Conservation (phyloP, 2,329 filamentous ascomycete species). For the Colletotrichum sp. region DNA sequence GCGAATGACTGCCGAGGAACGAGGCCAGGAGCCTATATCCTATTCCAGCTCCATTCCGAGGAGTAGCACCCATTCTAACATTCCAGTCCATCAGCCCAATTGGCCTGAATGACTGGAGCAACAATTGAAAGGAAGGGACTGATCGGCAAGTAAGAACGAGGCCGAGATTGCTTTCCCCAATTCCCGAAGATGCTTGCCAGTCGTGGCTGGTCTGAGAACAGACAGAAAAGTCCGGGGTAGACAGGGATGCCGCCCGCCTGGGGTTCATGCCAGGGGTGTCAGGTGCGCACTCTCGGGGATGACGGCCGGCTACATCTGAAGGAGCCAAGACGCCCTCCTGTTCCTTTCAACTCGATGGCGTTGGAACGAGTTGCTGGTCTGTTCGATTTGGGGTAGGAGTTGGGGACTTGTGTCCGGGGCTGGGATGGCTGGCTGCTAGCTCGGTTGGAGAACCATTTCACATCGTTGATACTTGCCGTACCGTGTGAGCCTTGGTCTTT, state of each 20-base stretch:
- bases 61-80: not conserved
- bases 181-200: constrained; percentile 17
- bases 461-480: not conserved
- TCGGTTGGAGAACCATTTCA: not conserved
- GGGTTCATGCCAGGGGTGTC: constrained; percentile 15
- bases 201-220: constrained; percentile 17
- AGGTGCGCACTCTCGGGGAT: constrained; percentile 12
- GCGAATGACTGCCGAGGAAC: not conserved
- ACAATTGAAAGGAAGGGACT: not conserved
- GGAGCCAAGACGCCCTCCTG: not conserved
- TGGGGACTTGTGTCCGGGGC: constrained; percentile 3
- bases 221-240: constrained; percentile 20
- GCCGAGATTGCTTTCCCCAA: constrained; percentile 13
- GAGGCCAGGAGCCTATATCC: not conserved
- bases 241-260: constrained; percentile 9
- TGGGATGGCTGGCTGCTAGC: not conserved
- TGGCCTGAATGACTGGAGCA: not conserved
- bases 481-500: not conserved
- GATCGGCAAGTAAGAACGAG: not conserved
- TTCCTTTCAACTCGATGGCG: not conserved
- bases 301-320: not conserved
- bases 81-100: not conserved
- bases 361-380: not conserved
- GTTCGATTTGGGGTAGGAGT: not conserved
- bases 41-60: not conserved